Evolutionary conservation across 148 eudicot genomes (phyloP).

Genomic region (Diospyros kaki): DNA sequence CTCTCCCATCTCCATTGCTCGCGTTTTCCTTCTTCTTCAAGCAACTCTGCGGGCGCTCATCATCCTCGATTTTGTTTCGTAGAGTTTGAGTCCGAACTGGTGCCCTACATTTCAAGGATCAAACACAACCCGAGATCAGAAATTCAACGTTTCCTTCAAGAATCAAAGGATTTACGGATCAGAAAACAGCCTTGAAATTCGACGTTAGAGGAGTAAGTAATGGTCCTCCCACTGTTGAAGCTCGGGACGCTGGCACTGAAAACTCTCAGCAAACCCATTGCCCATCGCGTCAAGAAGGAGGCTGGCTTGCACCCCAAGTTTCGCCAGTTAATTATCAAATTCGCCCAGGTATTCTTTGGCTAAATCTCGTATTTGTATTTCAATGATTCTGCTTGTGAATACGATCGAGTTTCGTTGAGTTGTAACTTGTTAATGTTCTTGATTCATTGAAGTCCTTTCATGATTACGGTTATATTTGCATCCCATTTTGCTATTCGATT

Average conservation of each 20-base stretch:
- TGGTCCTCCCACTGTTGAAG: constrained; percentile 59
- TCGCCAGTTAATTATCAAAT: constrained; percentile 41
- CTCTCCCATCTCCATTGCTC: too few species aligned
- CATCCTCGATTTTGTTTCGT: too few species aligned
- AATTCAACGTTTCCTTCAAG: background rate
- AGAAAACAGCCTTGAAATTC: background rate
- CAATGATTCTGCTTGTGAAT: background rate
- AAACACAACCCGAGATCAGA: too few species aligned
- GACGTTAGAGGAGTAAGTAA: constrained; percentile 2
- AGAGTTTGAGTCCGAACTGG: too few species aligned
- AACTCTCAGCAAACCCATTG: constrained; percentile 64
- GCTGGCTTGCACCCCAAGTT: constrained; percentile 61
- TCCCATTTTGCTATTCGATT: background rate
- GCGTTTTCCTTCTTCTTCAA: too few species aligned
- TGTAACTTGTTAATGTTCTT: background rate
- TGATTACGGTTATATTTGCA: background rate
- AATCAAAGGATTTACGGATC: constrained; percentile 11
- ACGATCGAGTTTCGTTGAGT: background rate
- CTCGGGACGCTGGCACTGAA: constrained; percentile 58
- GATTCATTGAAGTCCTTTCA: background rate
- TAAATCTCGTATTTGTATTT: background rate
- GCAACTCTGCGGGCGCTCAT: too few species aligned
- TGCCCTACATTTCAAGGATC: too few species aligned
- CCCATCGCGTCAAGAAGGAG: constrained; percentile 48
- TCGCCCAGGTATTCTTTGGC: constrained; percentile 51